Evolutionary conservation across 1,284 basidiomycete genomes (phyloP).

Genomic region (Trametes polyzona): DNA sequence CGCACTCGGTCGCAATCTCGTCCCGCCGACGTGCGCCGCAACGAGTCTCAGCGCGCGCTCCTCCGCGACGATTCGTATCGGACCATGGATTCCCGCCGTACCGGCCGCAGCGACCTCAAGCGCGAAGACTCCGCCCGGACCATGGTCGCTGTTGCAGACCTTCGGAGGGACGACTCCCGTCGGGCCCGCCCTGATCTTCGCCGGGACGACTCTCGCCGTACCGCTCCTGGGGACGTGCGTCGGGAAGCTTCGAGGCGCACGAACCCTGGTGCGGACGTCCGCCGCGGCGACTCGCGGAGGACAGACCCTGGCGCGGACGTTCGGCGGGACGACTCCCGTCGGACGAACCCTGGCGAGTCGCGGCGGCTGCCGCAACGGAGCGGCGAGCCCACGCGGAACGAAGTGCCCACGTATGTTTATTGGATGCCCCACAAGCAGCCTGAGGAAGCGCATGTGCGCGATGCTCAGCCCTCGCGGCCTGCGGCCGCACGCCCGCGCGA

Average conservation of each 20-base stretch:
- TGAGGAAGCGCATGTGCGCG: slow-evolving; percentile 38
- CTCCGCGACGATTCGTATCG: slow-evolving; percentile 25
- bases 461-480: slow-evolving; percentile 21
- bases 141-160: not conserved
- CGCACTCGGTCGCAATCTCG: slow-evolving; percentile 18
- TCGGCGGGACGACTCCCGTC: slow-evolving; percentile 12
- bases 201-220: slow-evolving; percentile 22
- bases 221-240: slow-evolving; percentile 15
- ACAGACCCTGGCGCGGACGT: slow-evolving; percentile 5
- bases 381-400: slow-evolving; percentile 34
- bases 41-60: slow-evolving; percentile 27
- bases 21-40: slow-evolving; percentile 24
- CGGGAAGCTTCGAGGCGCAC: slow-evolving; percentile 20
- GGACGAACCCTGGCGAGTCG: slow-evolving; percentile 19
- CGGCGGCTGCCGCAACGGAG: slow-evolving; percentile 21
- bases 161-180: slow-evolving; percentile 15
- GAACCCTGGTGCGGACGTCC: slow-evolving; percentile 8
- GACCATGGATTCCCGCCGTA: slow-evolving; percentile 20
- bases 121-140: slow-evolving; percentile 17
- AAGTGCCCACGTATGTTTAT: slow-evolving; percentile 41
- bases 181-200: slow-evolving; percentile 16
- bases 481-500: slow-evolving; percentile 26
- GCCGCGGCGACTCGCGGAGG: slow-evolving; percentile 11
- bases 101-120: slow-evolving; percentile 10
- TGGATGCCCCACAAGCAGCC: slow-evolving; percentile 41